phyloP scores from a whole-genome alignment of 768 basidiomycete genomes.

The Thelephora ganbajun region DNA sequence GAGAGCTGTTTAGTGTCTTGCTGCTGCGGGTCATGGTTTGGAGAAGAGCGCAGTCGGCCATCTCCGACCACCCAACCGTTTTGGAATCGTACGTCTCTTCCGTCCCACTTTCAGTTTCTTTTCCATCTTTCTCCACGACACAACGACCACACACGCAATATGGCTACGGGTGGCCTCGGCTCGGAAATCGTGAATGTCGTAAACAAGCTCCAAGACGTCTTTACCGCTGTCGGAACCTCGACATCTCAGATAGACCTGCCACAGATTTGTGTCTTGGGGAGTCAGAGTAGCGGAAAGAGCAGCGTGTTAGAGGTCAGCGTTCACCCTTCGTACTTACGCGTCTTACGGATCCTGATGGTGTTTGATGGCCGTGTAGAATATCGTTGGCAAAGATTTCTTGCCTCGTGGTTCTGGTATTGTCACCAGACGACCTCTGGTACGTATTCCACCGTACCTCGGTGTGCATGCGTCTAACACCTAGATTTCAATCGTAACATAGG shows the following conservation, averaged over 20 bases:
- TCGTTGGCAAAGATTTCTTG: slow-evolving; percentile 95
- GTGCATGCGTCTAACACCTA: not conserved
- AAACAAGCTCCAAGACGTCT: slow-evolving; percentile 89
- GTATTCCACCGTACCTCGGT: slow-evolving; percentile 11
- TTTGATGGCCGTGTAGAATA: slow-evolving; percentile 46
- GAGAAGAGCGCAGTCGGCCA: too few relatives aligned
- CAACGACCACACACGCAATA: slow-evolving; percentile 3
- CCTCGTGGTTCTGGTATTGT: slow-evolving; percentile 99
- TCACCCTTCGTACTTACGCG: not conserved
- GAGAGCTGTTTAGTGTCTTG: too few relatives aligned
- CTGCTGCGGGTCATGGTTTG: too few relatives aligned
- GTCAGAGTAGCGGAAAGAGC: slow-evolving; percentile 90
- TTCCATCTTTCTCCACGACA: slow-evolving; percentile 5
- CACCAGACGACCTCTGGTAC: slow-evolving; percentile 87
- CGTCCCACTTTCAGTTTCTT: not conserved
- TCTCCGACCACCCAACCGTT: too few relatives aligned
- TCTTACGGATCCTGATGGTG: not conserved
- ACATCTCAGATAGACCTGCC: slow-evolving; percentile 77
- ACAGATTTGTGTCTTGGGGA: slow-evolving; percentile 84
- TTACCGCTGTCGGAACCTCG: slow-evolving; percentile 68
- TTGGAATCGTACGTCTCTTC: not conserved
- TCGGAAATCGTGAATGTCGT: slow-evolving; percentile 68
- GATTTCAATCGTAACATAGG: slow-evolving; percentile 24
- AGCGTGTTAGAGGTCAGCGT: slow-evolving; percentile 71
- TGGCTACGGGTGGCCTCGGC: slow-evolving; percentile 49